Percentiles rank a stretch among this genome's conserved stretches.
phyloP scores from a whole-genome alignment of 2,329 filamentous ascomycete species.

The Diaporthe sp. region DNA sequence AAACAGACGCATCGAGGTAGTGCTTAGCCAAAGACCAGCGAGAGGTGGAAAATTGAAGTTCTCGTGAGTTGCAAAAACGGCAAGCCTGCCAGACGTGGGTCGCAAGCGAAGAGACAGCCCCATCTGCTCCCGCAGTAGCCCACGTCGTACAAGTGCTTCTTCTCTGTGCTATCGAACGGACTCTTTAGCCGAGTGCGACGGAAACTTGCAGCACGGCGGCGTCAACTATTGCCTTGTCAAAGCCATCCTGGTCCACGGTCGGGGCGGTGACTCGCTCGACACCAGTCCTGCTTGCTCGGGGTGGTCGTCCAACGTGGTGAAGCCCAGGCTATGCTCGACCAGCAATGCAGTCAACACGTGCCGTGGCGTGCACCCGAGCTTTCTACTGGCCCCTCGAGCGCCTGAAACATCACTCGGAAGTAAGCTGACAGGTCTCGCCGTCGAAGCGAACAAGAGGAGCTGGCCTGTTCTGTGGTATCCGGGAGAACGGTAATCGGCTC shows the following conservation, averaged over 20 bases:
- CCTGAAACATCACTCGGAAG: constrained; percentile 3
- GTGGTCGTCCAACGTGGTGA: not conserved
- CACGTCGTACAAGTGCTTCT: constrained; percentile 6
- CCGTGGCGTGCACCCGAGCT: not conserved
- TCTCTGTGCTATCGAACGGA: constrained; percentile 16
- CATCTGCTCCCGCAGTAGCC: too few species aligned
- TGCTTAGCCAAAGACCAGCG: not conserved
- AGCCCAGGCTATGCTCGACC: not conserved
- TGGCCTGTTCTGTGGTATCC: not conserved
- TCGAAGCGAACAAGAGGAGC: constrained; percentile 2
- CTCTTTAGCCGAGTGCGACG: constrained; percentile 23
- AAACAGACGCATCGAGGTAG: not conserved
- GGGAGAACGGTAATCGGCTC: not conserved
- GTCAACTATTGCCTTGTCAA: constrained; percentile 28
- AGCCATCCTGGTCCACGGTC: constrained; percentile 1
- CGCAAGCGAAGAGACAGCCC: not conserved
- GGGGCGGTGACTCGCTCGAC: not conserved
- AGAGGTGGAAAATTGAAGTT: not conserved
- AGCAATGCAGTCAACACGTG: not conserved
- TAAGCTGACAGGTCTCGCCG: constrained; percentile 18
- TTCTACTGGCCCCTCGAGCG: not conserved
- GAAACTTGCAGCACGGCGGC: constrained; percentile 15
- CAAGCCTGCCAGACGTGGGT: not conserved
- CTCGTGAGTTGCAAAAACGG: not conserved
- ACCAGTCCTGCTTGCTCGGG: not conserved